Base-by-base conservation (phyloP, 163 green algal species). In the Scenedesmus sp. region DNA sequence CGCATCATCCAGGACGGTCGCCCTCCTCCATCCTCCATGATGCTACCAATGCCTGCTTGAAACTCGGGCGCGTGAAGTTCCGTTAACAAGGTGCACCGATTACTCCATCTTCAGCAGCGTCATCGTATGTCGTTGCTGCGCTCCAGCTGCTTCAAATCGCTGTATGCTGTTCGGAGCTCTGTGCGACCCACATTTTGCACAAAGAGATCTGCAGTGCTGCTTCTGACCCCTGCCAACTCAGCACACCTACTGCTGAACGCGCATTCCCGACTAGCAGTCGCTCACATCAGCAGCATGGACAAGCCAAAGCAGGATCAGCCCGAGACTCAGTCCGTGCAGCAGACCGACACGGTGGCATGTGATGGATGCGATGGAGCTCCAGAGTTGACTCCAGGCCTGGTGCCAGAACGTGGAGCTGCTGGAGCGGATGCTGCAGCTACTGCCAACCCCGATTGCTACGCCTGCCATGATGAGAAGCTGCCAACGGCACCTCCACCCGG, bases 381-480 rank as follows among this genome's bases (percentile, higher is more conserved):
- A 76, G 65, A 76, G 65, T 40, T 76, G 65, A 40, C 65, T 76
- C 65, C 65, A 76, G 65, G 65, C 65, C 65, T 76, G 30, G 65
- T 76, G 65, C 65, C 65, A 40, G 65, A 40, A 30, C 65, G 65
- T 40, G 65, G 30, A 20, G 65, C 65, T 76, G 65, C 72, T 81
- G 15, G 30, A 37, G 33, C 35, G 3, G 35, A 35, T 4, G 35
- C 72, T 46, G 35, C 72, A 51, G 72, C 72, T 33, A 30, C 37
- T 44, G 37, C 72, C 35, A 81, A 81, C 72, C 72, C 72, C 30
- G 72, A 81, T 81, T 46, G 35, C 72, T 46, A 81, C 12, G 35
- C 37, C 18, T 44, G 72, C 35, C 79, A 84, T 24, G 79, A 84
- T 40, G 79, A 40, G 13, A 84, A 84, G 79, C 79, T 84, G 22